These are phyloP conservation scores for Fusarium paranaense DNA, from an alignment of 2,329 filamentous ascomycete genomes.

Conservation along the genomic window DNA sequence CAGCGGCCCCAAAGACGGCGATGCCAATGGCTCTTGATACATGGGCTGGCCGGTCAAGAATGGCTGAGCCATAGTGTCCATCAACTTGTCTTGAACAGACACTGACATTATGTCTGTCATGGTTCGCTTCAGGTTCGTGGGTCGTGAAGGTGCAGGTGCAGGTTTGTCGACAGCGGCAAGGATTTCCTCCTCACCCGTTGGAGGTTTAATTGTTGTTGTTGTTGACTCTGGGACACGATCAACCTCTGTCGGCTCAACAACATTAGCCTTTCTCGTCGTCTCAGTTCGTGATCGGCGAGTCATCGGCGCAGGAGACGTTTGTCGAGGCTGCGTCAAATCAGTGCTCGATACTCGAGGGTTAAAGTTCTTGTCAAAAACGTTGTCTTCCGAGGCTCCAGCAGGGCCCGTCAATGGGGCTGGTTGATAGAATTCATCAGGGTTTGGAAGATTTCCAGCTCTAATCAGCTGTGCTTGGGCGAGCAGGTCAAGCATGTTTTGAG, in stretches of 20 bases:
- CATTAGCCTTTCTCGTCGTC: conserved; percentile 26
- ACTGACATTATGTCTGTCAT: conserved; percentile 85
- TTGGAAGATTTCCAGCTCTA: conserved; percentile 72
- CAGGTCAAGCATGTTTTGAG: conserved; percentile 91
- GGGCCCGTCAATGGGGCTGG: conserved; percentile 82
- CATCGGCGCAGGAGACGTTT: conserved; percentile 48
- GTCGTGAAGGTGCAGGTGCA: conserved; percentile 62
- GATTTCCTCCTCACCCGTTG: conserved; percentile 62
- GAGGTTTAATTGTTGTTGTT: not conserved
- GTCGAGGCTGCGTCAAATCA: conserved; percentile 55
- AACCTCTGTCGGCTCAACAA: conserved; percentile 35
- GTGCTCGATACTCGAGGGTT: conserved; percentile 64
- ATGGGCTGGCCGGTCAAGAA: conserved; percentile 66
- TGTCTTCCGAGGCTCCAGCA: conserved; percentile 76
- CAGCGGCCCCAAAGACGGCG: conserved; percentile 55
- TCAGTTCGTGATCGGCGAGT: conserved; percentile 33
- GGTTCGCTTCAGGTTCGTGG: conserved; percentile 82
- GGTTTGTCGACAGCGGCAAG: conserved; percentile 66
- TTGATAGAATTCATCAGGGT: conserved; percentile 55
- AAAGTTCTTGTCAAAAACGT: conserved; percentile 89
- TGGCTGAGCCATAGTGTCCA: conserved; percentile 87
- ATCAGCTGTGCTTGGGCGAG: conserved; percentile 85
- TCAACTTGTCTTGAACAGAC: conserved; percentile 82
- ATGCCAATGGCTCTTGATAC: conserved; percentile 53
- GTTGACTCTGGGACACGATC: conserved; percentile 56